These are phyloP conservation scores for Fomitopsis pulvina DNA, from an alignment of 768 basidiomycete species.

Conservation along the genomic window DNA sequence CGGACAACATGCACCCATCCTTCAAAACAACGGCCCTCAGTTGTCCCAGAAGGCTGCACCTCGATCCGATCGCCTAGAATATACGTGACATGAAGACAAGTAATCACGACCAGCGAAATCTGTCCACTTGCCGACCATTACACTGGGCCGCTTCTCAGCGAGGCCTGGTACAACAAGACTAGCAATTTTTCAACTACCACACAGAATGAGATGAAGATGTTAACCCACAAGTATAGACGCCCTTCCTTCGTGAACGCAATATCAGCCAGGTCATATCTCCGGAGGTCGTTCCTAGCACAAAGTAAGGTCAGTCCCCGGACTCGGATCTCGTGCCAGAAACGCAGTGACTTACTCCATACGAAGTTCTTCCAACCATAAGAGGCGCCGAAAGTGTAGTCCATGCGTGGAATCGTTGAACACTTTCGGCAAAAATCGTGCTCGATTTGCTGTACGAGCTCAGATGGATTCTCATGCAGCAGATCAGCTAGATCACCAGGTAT, in stretches of 20 bases:
- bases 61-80: slow-evolving; percentile 25
- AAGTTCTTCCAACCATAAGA: slow-evolving; percentile 50
- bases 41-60: slow-evolving; percentile 15
- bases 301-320: neutral
- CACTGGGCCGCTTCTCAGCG: slow-evolving; percentile 52
- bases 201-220: neutral
- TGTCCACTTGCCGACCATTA: slow-evolving; percentile 43
- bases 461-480: neutral
- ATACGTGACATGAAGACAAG: neutral
- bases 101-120: neutral
- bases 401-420: slow-evolving; percentile 34
- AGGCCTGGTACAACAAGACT: slow-evolving; percentile 50
- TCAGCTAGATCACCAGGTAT: neutral
- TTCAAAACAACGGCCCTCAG: slow-evolving; percentile 25
- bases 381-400: slow-evolving; percentile 37
- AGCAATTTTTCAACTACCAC: neutral
- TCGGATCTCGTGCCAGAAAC: neutral
- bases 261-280: slow-evolving; percentile 31
- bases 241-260: slow-evolving; percentile 29
- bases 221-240: slow-evolving; percentile 39
- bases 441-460: neutral
- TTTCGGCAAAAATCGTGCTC: slow-evolving; percentile 30
- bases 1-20: slow-evolving; percentile 44
- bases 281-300: slow-evolving; percentile 23
- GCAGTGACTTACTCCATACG: slow-evolving; percentile 17